These are phyloP conservation scores for Aspergillus egyptiacus DNA, from an alignment of 495 filamentous ascomycete genomes.

Conservation along the genomic window DNA sequence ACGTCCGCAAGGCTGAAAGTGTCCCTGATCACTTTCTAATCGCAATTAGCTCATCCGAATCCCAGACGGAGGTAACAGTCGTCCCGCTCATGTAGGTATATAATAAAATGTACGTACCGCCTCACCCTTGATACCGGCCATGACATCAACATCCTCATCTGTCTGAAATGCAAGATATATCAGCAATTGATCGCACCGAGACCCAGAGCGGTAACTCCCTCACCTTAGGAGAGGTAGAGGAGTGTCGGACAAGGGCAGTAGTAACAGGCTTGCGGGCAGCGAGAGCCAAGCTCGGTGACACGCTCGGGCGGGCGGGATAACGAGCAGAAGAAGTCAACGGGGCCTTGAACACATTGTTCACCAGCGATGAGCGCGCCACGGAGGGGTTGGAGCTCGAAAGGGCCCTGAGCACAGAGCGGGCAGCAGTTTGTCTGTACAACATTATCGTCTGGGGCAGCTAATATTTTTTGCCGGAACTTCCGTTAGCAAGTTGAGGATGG, in stretches of 20 bases:
- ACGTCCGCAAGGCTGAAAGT: constrained; percentile 75
- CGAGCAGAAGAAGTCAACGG: constrained; percentile 42
- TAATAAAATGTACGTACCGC: constrained; percentile 50
- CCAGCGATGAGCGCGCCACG: constrained; percentile 35
- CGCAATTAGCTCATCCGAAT: constrained; percentile 1
- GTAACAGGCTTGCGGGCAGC: constrained; percentile 45
- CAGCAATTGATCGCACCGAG: constrained; percentile 21
- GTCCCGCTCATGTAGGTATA: neutral
- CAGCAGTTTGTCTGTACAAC: constrained; percentile 43
- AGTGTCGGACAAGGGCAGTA: constrained; percentile 47
- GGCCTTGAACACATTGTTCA: constrained; percentile 42
- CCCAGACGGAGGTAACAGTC: neutral
- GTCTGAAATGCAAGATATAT: constrained; percentile 22
- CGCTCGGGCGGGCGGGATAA: constrained; percentile 30
- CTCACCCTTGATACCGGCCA: constrained; percentile 64
- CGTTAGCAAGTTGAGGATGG: constrained; percentile 28
- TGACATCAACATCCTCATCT: constrained; percentile 52
- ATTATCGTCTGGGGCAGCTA: constrained; percentile 38
- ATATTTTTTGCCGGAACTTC: constrained; percentile 28
- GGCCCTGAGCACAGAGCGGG: constrained; percentile 44
- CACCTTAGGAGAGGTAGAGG: constrained; percentile 35
- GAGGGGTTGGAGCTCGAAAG: constrained; percentile 45
- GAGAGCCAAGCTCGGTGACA: constrained; percentile 37
- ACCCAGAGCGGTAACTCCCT: constrained; percentile 3
- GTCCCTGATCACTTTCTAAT: constrained; percentile 74